phyloP scores from a whole-genome alignment of 257 asterid species.

The Petunia axillaris region DNA sequence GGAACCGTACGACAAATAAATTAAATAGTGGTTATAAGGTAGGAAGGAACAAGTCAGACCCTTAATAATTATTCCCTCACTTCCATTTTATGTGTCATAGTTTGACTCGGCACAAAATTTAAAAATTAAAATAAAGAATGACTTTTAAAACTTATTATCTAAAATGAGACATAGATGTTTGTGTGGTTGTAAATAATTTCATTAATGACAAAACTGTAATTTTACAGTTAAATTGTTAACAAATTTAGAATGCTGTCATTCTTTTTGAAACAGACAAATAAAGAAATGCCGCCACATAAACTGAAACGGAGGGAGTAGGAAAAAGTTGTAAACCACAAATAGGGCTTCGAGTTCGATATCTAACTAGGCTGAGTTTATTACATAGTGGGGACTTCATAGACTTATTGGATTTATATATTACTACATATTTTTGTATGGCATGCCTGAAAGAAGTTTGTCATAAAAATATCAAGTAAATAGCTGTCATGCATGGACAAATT shows the following conservation, averaged over 20 bases:
- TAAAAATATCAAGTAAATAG: conserved; percentile 33
- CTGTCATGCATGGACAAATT: conserved; percentile 31
- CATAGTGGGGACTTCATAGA: conserved; percentile 26
- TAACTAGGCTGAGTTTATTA: conserved; percentile 24
- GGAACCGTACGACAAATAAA: not conserved
- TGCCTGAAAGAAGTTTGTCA: not conserved
- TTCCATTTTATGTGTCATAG: too few relatives aligned
- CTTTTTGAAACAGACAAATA: too few relatives aligned
- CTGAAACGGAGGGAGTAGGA: not conserved
- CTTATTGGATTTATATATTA: conserved; percentile 16
- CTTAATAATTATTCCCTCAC: conserved; percentile 12
- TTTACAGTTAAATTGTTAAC: too few relatives aligned
- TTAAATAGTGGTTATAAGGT: conserved; percentile 2
- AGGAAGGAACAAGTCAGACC: conserved; percentile 25
- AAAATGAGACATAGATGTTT: too few relatives aligned
- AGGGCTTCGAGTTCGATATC: conserved; percentile 26
- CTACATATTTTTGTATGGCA: not conserved
- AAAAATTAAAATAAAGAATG: not conserved
- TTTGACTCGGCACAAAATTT: too few relatives aligned
- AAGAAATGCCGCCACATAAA: too few relatives aligned
- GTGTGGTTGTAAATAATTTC: too few relatives aligned
- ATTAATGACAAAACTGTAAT: too few relatives aligned
- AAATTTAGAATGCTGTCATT: too few relatives aligned
- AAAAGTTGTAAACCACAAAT: conserved; percentile 26
- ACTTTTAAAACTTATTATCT: not conserved